These are phyloP conservation scores for Aspergillus viridinutans DNA, from an alignment of 2,329 filamentous ascomycete genomes.

Conservation along the genomic window DNA sequence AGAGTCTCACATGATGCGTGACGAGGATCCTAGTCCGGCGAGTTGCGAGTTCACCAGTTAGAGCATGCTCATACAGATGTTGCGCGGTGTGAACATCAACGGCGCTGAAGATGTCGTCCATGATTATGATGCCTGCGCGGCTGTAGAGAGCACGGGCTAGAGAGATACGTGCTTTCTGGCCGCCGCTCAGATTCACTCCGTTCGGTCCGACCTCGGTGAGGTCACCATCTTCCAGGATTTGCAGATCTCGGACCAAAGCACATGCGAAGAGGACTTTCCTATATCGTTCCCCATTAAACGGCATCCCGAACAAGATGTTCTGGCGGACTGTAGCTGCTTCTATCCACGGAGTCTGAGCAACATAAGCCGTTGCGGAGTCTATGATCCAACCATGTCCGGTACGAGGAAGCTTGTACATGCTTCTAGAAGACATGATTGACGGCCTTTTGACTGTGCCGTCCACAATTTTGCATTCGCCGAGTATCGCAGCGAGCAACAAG, in stretches of 20 bases:
- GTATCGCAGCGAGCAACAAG: constrained; percentile 64
- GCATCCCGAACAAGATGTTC: constrained; percentile 71
- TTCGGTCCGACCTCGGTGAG: constrained; percentile 74
- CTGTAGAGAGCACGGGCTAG: constrained; percentile 75
- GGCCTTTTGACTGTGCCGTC: constrained; percentile 54
- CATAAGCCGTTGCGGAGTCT: constrained; percentile 64
- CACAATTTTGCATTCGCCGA: constrained; percentile 68
- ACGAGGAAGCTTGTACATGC: constrained; percentile 19
- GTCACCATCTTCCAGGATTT: constrained; percentile 68
- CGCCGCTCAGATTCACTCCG: constrained; percentile 77
- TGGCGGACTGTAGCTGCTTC: constrained; percentile 71
- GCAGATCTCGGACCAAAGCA: constrained; percentile 67
- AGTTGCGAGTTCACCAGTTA: constrained; percentile 63
- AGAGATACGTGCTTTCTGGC: constrained; percentile 75
- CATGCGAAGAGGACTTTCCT: constrained; percentile 64
- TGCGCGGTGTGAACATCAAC: constrained; percentile 75
- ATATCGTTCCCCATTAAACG: constrained; percentile 62
- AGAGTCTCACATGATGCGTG: constrained; percentile 62
- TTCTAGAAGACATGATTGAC: constrained; percentile 51
- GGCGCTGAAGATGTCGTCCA: constrained; percentile 77
- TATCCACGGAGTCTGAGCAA: constrained; percentile 74
- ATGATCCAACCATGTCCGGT: constrained; percentile 59
- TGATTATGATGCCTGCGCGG: constrained; percentile 65
- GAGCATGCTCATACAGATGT: constrained; percentile 69
- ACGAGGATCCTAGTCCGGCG: constrained; percentile 71